Evolutionary conservation across 1,139 yeast species (phyloP).

Genomic region (Tardiomyces depauwii): DNA sequence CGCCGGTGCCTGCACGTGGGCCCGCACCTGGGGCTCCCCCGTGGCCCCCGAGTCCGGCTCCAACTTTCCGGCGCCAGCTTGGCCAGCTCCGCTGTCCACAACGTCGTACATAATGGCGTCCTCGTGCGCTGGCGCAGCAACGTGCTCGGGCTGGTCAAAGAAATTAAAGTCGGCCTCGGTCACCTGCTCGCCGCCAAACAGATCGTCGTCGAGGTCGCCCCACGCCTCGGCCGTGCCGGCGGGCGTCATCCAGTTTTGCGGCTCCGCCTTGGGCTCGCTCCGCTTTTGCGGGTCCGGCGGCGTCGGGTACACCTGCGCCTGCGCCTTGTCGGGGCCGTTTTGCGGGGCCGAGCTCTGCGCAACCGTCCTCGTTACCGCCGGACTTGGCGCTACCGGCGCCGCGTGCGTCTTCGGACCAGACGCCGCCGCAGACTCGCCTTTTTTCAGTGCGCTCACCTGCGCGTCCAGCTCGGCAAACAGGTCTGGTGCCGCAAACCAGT

Average conservation of each 20-base stretch:
- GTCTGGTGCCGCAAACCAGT: neutral
- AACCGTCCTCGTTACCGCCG: neutral
- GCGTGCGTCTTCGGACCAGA: too few relatives aligned
- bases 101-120: neutral
- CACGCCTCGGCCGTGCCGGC: neutral
- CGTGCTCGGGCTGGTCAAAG: conserved; percentile 10
- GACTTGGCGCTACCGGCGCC: neutral
- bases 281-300: neutral
- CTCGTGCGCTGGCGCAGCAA: neutral
- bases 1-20: neutral
- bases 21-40: too few relatives aligned
- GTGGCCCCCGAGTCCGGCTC: neutral
- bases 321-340: neutral
- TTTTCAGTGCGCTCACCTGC: neutral
- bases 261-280: neutral
- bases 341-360: neutral
- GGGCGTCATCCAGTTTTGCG: neutral
- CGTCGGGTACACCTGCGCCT: neutral
- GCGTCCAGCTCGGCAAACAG: neutral
- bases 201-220: neutral
- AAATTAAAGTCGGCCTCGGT: conserved; percentile 14
- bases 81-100: neutral
- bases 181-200: conserved; percentile 5
- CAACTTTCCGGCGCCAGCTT: neutral
- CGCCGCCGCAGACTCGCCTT: neutral